Conservation (phyloP, 148 eudicot genomes). For the Vaccinium macrocarpon region DNA sequence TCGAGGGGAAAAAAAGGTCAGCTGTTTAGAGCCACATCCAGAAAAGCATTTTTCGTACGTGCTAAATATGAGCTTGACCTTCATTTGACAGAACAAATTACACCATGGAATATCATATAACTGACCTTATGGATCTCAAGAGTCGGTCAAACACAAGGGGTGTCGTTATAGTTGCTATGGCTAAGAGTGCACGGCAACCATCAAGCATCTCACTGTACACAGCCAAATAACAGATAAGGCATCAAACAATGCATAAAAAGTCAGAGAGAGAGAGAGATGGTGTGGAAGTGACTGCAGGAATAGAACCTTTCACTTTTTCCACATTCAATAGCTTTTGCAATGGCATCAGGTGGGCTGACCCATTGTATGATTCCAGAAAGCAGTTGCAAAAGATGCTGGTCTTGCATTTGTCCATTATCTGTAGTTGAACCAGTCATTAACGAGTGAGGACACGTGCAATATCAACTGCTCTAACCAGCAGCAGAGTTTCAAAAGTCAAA, state of each 20-base stretch:
- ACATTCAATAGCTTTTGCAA: conserved; percentile 59
- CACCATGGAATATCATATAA: conserved; percentile 3
- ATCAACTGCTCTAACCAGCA: neutral
- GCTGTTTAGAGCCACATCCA: neutral
- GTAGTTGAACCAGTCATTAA: conserved; percentile 19
- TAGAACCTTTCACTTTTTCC: conserved; percentile 94
- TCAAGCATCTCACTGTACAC: conserved; percentile 91
- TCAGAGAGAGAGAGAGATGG: neutral
- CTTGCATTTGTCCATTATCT: conserved; percentile 71
- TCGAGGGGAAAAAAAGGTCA: neutral
- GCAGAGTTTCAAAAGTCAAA: neutral
- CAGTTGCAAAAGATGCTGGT: conserved; percentile 72
- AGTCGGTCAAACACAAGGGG: conserved; percentile 71
- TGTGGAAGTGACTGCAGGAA: neutral
- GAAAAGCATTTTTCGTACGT: neutral
- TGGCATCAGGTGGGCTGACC: conserved; percentile 80
- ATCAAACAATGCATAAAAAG: conserved; percentile 12
- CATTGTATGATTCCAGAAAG: conserved; percentile 78
- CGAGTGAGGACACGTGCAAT: neutral
- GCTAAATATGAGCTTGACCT: neutral
- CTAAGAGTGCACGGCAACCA: conserved; percentile 93
- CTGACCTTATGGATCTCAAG: conserved; percentile 78
- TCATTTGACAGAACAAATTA: neutral
- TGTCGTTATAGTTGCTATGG: conserved; percentile 75
- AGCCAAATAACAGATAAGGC: conserved; percentile 13